phyloP scores from a whole-genome alignment of 208 protist genomes.

The Leishmania major region DNA sequence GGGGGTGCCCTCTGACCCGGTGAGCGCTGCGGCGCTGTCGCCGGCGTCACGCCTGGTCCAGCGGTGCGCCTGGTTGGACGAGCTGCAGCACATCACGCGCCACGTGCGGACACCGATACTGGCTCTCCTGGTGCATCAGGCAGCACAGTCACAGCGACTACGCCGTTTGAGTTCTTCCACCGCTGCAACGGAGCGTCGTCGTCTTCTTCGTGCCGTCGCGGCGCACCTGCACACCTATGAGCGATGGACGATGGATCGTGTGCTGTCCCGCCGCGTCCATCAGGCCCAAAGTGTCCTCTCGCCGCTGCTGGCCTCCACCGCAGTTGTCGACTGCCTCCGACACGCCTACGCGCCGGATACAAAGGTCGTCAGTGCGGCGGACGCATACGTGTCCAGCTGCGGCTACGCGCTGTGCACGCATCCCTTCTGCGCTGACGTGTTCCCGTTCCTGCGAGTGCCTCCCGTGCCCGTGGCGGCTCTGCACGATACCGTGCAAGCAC shows the following conservation, averaged over 20 bases:
- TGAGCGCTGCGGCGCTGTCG: neutral
- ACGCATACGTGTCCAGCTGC: slow-evolving; percentile 69
- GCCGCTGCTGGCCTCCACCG: slow-evolving; percentile 29
- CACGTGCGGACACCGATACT: slow-evolving; percentile 51
- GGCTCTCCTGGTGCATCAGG: slow-evolving; percentile 37
- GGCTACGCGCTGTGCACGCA: slow-evolving; percentile 71
- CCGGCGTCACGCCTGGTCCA: slow-evolving; percentile 1
- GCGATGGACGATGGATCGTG: slow-evolving; percentile 29
- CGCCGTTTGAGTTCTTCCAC: neutral
- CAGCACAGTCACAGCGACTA: slow-evolving; percentile 14
- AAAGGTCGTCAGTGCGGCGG: slow-evolving; percentile 50
- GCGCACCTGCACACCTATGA: slow-evolving; percentile 46
- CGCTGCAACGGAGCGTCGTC: slow-evolving; percentile 8
- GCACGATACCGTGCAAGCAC: slow-evolving; percentile 10
- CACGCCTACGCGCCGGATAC: slow-evolving; percentile 29
- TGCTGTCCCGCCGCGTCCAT: slow-evolving; percentile 26
- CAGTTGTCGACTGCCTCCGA: slow-evolving; percentile 29
- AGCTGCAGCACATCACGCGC: slow-evolving; percentile 43
- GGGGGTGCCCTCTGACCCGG: slow-evolving; percentile 22
- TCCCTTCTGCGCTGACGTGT: slow-evolving; percentile 49
- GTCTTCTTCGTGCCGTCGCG: slow-evolving; percentile 34
- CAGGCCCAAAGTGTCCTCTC: slow-evolving; percentile 20
- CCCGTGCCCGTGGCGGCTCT: neutral
- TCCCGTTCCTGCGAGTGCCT: slow-evolving; percentile 34
- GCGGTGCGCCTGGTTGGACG: slow-evolving; percentile 37